These are phyloP conservation scores for Penicillium sp. DNA, from an alignment of 2,329 filamentous ascomycete species.

Conservation along the genomic window DNA sequence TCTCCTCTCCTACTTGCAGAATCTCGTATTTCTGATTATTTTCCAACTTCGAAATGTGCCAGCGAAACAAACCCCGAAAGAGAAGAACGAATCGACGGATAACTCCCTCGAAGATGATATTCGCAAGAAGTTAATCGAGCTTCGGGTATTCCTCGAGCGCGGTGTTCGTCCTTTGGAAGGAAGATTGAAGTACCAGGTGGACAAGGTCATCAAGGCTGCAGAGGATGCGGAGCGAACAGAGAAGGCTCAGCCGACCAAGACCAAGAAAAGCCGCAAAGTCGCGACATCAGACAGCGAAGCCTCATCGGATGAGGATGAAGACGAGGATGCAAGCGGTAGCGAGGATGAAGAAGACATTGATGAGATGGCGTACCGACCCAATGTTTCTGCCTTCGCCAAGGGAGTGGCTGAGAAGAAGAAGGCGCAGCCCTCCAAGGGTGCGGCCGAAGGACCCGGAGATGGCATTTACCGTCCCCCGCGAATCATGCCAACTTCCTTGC, in stretches of 20 bases:
- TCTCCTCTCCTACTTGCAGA: slow-evolving; percentile 93
- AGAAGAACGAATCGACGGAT: slow-evolving; percentile 29
- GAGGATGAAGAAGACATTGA: slow-evolving; percentile 52
- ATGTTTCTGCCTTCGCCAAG: slow-evolving; percentile 49
- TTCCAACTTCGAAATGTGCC: slow-evolving; percentile 67
- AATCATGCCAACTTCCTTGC: slow-evolving; percentile 83
- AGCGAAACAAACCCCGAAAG: slow-evolving; percentile 31
- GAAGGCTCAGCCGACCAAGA: slow-evolving; percentile 25
- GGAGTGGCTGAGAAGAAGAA: slow-evolving; percentile 37
- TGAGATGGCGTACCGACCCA: slow-evolving; percentile 63
- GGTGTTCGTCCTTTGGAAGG: slow-evolving; percentile 87
- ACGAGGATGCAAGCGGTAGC: slow-evolving; percentile 26
- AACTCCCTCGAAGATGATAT: slow-evolving; percentile 62
- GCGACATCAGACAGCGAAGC: slow-evolving; percentile 29
- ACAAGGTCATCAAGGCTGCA: slow-evolving; percentile 85
- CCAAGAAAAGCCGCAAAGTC: slow-evolving; percentile 31
- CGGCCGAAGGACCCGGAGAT: slow-evolving; percentile 43
- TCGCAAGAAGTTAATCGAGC: slow-evolving; percentile 81
- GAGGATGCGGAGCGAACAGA: slow-evolving; percentile 50
- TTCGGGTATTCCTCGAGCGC: slow-evolving; percentile 89
- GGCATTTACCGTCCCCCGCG: slow-evolving; percentile 87
- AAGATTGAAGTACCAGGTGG: slow-evolving; percentile 90
- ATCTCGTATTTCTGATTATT: slow-evolving; percentile 82
- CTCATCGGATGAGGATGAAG: slow-evolving; percentile 30
- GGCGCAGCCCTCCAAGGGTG: slow-evolving; percentile 18